phyloP scores from a whole-genome alignment of 345 rosid genomes.

The Draba incana region DNA sequence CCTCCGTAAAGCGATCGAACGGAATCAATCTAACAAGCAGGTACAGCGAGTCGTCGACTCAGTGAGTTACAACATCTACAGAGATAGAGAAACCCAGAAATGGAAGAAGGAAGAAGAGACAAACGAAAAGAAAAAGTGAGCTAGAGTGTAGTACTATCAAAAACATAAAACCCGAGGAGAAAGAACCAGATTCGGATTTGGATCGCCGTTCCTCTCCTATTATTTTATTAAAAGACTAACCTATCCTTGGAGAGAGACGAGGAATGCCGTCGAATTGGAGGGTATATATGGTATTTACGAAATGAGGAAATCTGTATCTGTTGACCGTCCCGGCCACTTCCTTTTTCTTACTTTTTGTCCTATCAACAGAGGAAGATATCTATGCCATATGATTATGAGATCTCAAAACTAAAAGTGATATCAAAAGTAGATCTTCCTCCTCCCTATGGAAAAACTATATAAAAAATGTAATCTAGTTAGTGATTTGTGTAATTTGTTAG shows the following conservation, averaged over 20 bases:
- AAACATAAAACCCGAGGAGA: slow-evolving; percentile 5
- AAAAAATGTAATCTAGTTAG: no score
- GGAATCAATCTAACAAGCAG: no score
- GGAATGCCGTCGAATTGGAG: neutral
- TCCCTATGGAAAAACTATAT: no score
- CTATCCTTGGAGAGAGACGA: neutral
- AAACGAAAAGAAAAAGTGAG: slow-evolving; percentile 4
- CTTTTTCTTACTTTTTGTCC: no score
- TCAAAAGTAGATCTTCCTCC: no score
- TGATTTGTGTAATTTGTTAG: no score
- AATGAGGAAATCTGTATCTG: slow-evolving; percentile 13
- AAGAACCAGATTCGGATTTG: slow-evolving; percentile 39
- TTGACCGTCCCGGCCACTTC: slow-evolving; percentile 27
- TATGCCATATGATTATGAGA: no score
- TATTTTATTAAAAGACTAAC: neutral
- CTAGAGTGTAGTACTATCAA: slow-evolving; percentile 13
- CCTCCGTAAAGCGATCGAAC: no score
- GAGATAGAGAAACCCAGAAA: neutral
- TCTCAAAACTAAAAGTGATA: no score
- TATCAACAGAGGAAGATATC: no score
- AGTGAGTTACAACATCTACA: no score
- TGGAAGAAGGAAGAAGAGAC: neutral
- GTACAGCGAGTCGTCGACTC: no score
- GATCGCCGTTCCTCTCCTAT: slow-evolving; percentile 17
- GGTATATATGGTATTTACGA: slow-evolving; percentile 6